phyloP scores from a whole-genome alignment of 257 asterid genomes.

The Anisodus tanguticus region DNA sequence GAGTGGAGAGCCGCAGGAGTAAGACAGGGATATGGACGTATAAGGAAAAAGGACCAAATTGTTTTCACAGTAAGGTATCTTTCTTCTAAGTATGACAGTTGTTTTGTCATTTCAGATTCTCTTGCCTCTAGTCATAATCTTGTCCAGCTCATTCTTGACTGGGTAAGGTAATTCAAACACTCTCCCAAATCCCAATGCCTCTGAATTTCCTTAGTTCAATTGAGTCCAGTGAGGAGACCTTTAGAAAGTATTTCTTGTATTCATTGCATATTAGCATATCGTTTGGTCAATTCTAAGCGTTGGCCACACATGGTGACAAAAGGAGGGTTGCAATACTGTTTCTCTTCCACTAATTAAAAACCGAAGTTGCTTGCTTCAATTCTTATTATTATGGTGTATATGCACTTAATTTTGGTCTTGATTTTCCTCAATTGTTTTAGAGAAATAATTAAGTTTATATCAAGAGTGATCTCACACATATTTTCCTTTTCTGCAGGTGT shows the following conservation, averaged over 20 bases:
- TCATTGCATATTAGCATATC: not conserved
- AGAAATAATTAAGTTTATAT: constrained; percentile 28
- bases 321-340: not conserved
- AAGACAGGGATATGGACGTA: not conserved
- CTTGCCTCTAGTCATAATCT: not conserved
- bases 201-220: not conserved
- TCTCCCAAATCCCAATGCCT: not conserved
- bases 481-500: constrained; percentile 66
- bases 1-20: constrained; percentile 14
- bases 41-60: not conserved
- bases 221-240: not conserved
- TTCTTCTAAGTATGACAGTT: not conserved
- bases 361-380: not conserved
- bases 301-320: not conserved
- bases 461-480: constrained; percentile 25
- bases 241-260: not conserved
- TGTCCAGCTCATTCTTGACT: not conserved
- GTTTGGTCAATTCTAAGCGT: not conserved
- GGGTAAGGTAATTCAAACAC: not conserved
- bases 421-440: not conserved
- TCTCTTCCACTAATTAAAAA: not conserved
- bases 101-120: not conserved
- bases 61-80: not conserved
- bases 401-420: not conserved
- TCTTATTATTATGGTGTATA: not conserved